Percentiles rank a stretch among this genome's conserved stretches.
Conservation (phyloP, 148 eudicot species). For the Cornus suecica region DNA sequence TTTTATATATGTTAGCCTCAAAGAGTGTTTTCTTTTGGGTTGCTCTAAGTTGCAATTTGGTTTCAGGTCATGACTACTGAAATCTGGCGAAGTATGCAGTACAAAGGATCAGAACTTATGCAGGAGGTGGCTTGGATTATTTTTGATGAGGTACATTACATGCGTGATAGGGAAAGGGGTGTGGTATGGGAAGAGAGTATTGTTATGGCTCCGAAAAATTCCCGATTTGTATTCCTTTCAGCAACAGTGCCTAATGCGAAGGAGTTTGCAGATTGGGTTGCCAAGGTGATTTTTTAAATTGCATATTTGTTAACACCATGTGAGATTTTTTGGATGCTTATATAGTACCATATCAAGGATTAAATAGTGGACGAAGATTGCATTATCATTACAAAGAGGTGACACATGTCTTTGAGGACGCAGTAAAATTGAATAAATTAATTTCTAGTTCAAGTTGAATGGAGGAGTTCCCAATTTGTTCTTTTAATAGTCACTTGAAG, state of each 20-base stretch:
- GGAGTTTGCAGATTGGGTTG: conserved; percentile 99
- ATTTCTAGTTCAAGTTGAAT: neutral
- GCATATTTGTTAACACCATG: neutral
- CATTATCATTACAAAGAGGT: neutral
- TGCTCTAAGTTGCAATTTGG: conserved; percentile 11
- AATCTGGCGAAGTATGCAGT: conserved; percentile 99
- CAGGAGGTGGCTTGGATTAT: conserved; percentile 98
- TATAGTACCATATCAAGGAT: too few species aligned
- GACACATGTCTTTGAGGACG: neutral
- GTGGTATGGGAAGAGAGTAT: conserved; percentile 99
- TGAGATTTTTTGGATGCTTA: neutral
- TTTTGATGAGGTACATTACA: conserved; percentile 99
- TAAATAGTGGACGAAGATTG: neutral
- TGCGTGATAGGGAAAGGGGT: conserved; percentile 99
- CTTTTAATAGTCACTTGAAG: neutral
- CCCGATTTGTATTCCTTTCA: conserved; percentile 91
- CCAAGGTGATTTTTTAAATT: conserved; percentile 58
- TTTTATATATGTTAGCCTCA: neutral
- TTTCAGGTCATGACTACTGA: conserved; percentile 98
- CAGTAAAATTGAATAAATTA: neutral
- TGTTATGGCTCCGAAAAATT: conserved; percentile 98
- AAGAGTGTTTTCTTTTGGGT: neutral
- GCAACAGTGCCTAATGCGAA: conserved; percentile 99
- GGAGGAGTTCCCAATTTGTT: neutral
- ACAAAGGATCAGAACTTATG: conserved; percentile 89